Evolutionary conservation across 352 stramenopile species (phyloP), one percentile per base, ranked within the genome.

Genomic region (Halophytophthora polymorphica): DNA sequence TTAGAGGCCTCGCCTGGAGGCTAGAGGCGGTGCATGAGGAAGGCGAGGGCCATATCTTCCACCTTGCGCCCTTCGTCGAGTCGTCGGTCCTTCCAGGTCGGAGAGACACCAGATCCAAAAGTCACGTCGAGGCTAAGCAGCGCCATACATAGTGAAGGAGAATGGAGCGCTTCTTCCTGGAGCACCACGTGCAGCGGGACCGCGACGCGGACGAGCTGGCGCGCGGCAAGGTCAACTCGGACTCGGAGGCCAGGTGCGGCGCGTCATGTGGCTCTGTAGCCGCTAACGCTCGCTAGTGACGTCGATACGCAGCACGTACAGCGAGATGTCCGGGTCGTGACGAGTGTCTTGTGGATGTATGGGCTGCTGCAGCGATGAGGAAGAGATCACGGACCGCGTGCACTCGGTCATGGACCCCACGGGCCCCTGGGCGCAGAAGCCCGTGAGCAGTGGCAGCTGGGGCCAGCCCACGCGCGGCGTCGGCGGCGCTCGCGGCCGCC

Each of bases 111-210:
- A 33, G 23, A 50, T 29, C 29, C 25, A 31, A 31, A 31, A 31
- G 25, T 8, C 25, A 31, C 25, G n/a, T 8, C 25, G 25, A 31
- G 4, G 25, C 25, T 4, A 31, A 4, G 4, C 4, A 31, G 4
- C 8, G 25, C 25, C n/a, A n/a, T n/a, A n/a, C n/a, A n/a, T 31
- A 35, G 6, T 43, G 3, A 31, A n/a, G 21, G 21, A 31, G 38
- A 17, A 93, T 91, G 80, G 83, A 93, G 55, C 71, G 66, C 56
- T 93, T 93, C 64, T 91, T 91, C 61, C 51, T 86, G 22, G 70
- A 88, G 53, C 80, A 93, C 56, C 73, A 71, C 54, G 77, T 89
- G 50, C 59, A 81, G 58, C 72, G 75, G n/a, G 77, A 93, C 58
- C 77, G 80, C 47, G 80, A 93, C 31, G 19, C 60, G 6, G 83